Evolutionary conservation across 1,284 basidiomycete species (phyloP), one percentile per base, ranked within the genome.

Genomic region (Apiotrichum veenhuisii): DNA sequence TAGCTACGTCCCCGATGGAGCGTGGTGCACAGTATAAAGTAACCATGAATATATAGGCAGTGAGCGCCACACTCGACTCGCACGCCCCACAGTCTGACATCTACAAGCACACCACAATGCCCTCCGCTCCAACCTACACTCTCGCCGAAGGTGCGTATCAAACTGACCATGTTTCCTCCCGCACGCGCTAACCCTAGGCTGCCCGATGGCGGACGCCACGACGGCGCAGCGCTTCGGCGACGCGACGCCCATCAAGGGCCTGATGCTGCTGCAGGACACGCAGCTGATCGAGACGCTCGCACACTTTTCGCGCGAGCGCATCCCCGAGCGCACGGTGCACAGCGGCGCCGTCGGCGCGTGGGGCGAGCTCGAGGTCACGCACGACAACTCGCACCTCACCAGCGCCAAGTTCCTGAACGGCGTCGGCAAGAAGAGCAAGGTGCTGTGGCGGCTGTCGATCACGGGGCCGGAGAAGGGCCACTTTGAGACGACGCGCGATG

Each of bases 231-330:
- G 56, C 41, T 58, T 58, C 42, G 56, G 56, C 56, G 27, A 58
- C 42, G 27, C 33, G 17, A 38, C 34, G 18, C 56, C 56, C 18
- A 41, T 58, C 34, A 43, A 40, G 34, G 56, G 56, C 15, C 47
- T 58, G 2, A 58, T 58, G 56, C 52, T 58, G 25, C 40, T 58
- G 47, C 56, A 58, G 52, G 56, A 58, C 51, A 58, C 56, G 2
- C 56, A 58, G 56, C 47, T 58, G 7, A 53, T 58, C 30, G 56
- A 58, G 47, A 54, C 52, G 15, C 50, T 58, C 11, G 56, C 83
- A 53, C 82, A 85, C 30, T 90, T 90, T 67, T 87, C 89, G 71
- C 88, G 89, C 66, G 89, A 91, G 71, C 85, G 88, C 40, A 91
- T 91, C 55, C 89, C 88, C n/a, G 88, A 87, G 78, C 85, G 83